Base-by-base conservation (phyloP, 768 basidiomycete species). In the Phylloporus rhodoxanthus region DNA sequence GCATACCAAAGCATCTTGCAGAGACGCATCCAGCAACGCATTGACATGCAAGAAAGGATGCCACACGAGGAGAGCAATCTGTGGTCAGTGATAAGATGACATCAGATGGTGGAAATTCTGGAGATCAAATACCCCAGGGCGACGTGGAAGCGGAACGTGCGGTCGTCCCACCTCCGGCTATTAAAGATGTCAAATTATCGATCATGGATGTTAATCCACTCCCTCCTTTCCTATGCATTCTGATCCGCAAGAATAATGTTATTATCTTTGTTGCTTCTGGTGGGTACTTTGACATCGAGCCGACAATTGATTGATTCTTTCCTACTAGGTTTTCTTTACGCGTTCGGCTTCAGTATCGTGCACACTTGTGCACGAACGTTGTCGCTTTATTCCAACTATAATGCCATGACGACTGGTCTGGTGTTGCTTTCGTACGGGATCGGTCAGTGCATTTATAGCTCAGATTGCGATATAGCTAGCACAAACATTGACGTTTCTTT, bases 351-450 rank as follows among this genome's bases (percentile, higher is more conserved):
- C 63, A 74, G 80, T 25, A 75, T 93, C 33, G 62, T 79, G 3
- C 94, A 91, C 58, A 89, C 88, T 0, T 81, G 82, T 15, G 77
- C 90, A 11, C 76, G 87, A 52, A 90, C 87, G 0, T 73, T 95
- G 1, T 75, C 75, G 23, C 68, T 73, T 8, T 64, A 74, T 10
- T 95, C 94, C 57, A 58, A 74, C 26, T 93, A 85, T 64, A 70
- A 80, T 47, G 74, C 91, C 1, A 69, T 96, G 25, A 73, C 78
- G 41, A 85, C 85, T 38, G 93, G 93, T 8, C 67, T 93, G n/a
- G 81, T 91, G 5, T 73, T 91, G 2, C 76, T 96, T 11, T 65
- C 85, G 0, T 91, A 78, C 60, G 91, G 91, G 32, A 57, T 79
- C 3, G 86, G 86, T 81, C 32, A 25, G 75, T 59, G 42, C 5